Conservation (phyloP, 441 rosid species). For the Corymbia calophylla region DNA sequence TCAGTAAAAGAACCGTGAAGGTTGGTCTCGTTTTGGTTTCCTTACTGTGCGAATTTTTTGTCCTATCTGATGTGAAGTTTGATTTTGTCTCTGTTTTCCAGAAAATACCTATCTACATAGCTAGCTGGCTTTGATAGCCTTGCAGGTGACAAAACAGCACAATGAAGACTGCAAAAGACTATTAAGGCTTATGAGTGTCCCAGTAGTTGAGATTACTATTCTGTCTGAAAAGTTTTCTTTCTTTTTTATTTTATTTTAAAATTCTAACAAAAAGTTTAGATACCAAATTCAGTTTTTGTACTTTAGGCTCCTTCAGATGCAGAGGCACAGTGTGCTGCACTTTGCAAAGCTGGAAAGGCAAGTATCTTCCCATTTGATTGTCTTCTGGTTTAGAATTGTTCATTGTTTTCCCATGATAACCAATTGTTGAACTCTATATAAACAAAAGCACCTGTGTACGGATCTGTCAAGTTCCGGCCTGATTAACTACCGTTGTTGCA, state of each 20-base stretch:
- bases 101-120: background rate
- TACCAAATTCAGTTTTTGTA: background rate
- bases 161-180: constrained; percentile 91
- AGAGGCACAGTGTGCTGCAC: constrained; percentile 94
- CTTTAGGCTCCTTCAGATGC: constrained; percentile 89
- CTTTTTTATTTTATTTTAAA: background rate
- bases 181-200: constrained; percentile 86
- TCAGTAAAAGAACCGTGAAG: constrained; percentile 95
- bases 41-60: background rate
- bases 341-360: constrained; percentile 85
- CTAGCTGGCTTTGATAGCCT: background rate
- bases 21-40: constrained; percentile 13
- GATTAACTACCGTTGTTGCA: constrained; percentile 26
- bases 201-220: constrained; percentile 70
- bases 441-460: background rate
- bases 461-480: constrained; percentile 3
- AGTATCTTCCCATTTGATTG: constrained; percentile 7
- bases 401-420: background rate
- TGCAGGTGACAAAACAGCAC: constrained; percentile 86
- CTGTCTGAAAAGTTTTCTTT: background rate
- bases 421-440: background rate
- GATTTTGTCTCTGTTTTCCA: background rate
- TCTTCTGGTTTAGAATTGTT: background rate
- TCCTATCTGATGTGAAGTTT: background rate
- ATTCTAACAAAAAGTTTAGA: background rate